These are phyloP conservation scores for Pyricularia grisea DNA, from an alignment of 2,329 filamentous ascomycete genomes.

Conservation along the genomic window DNA sequence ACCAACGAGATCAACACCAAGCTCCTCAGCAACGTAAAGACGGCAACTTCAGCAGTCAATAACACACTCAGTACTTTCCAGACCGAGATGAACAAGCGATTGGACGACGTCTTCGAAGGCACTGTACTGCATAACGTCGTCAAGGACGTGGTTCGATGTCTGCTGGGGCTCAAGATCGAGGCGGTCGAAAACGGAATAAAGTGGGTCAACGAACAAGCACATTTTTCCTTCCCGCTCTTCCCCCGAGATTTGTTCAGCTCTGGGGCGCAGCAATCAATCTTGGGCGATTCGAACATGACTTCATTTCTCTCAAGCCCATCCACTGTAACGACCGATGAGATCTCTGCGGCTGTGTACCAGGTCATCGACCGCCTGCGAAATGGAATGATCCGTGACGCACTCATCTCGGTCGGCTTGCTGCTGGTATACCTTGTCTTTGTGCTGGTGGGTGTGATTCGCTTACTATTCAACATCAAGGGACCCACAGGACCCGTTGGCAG, in stretches of 20 bases:
- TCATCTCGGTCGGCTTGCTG: constrained; percentile 69
- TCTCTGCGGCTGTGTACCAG: constrained; percentile 64
- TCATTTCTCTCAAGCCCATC: constrained; percentile 70
- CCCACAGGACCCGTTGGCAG: neutral
- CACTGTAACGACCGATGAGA: constrained; percentile 66
- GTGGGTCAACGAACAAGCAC: constrained; percentile 83
- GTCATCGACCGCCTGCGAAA: constrained; percentile 59
- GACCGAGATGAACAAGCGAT: constrained; percentile 60
- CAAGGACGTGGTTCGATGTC: constrained; percentile 70
- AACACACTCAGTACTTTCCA: constrained; percentile 77
- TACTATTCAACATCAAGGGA: constrained; percentile 3
- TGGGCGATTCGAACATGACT: constrained; percentile 48
- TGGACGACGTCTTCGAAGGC: constrained; percentile 72
- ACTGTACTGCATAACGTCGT: constrained; percentile 75
- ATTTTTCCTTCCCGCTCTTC: constrained; percentile 71
- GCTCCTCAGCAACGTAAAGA: constrained; percentile 79
- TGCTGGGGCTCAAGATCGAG: constrained; percentile 81
- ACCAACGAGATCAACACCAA: constrained; percentile 69
- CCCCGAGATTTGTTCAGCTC: constrained; percentile 74
- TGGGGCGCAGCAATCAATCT: constrained; percentile 56
- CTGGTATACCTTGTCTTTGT: constrained; percentile 62
- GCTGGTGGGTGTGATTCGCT: constrained; percentile 40
- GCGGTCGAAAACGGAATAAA: constrained; percentile 78
- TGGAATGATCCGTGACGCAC: constrained; percentile 64
- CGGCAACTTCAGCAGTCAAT: constrained; percentile 74